phyloP scores from a whole-genome alignment of 768 basidiomycete species.

The Boletus sp. region DNA sequence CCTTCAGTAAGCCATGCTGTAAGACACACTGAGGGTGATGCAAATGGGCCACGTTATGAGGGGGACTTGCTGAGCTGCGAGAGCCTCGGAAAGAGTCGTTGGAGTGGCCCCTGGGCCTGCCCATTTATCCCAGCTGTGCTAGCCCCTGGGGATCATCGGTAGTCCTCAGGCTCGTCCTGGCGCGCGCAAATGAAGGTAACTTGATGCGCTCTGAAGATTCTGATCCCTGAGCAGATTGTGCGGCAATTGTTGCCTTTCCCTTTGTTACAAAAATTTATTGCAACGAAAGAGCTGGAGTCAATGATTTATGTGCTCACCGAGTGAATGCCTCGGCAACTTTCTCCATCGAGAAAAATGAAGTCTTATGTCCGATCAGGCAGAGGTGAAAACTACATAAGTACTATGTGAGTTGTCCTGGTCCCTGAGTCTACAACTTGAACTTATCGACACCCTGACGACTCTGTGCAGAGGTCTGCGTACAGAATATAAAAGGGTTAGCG shows the following conservation, averaged over 20 bases:
- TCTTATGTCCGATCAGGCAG: too few relatives aligned
- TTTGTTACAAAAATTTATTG: not conserved
- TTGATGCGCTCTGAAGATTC: not conserved
- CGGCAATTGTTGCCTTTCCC: not conserved
- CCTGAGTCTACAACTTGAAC: not conserved
- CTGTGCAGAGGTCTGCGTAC: too few relatives aligned
- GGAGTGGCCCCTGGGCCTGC: too few relatives aligned
- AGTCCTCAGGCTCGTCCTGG: not conserved
- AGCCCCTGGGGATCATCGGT: too few relatives aligned
- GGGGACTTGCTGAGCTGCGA: too few relatives aligned
- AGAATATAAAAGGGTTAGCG: too few relatives aligned
- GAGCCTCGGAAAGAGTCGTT: not conserved
- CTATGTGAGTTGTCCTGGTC: too few relatives aligned
- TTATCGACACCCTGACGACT: too few relatives aligned
- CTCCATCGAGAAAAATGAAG: not conserved
- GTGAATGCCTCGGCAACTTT: not conserved
- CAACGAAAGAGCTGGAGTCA: not conserved
- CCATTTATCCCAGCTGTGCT: too few relatives aligned
- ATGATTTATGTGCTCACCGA: not conserved
- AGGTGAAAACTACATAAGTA: too few relatives aligned
- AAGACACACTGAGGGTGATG: not conserved
- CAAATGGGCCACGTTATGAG: not conserved
- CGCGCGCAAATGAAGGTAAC: constrained; percentile 1
- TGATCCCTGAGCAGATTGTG: not conserved
- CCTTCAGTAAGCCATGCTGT: not conserved